phyloP scores from a whole-genome alignment of 2,329 filamentous ascomycete genomes.

The Fusarium cyanostomum region DNA sequence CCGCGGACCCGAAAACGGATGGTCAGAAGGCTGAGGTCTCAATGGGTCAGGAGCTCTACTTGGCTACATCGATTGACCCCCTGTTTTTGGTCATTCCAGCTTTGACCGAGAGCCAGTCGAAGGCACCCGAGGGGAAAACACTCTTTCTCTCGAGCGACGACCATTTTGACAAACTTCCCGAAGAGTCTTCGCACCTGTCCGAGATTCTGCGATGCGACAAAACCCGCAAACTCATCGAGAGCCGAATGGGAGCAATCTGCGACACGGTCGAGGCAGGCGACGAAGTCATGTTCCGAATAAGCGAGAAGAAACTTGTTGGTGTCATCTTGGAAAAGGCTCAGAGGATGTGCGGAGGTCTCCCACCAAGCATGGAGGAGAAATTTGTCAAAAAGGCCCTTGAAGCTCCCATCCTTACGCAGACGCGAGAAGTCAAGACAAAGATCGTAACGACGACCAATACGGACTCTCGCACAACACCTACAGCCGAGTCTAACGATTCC shows the following conservation, averaged over 20 bases:
- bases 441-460: conserved; percentile 11
- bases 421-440: conserved; percentile 59
- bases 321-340: conserved; percentile 77
- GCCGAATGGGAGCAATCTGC: conserved; percentile 75
- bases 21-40: conserved; percentile 54
- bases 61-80: conserved; percentile 86
- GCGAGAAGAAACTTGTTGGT: conserved; percentile 72
- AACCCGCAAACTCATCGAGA: conserved; percentile 64
- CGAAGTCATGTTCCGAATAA: conserved; percentile 86
- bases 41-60: conserved; percentile 76
- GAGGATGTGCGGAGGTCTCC: conserved; percentile 74
- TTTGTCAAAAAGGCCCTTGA: conserved; percentile 82
- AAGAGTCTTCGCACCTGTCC: conserved; percentile 65
- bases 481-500: conserved; percentile 50
- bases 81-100: conserved; percentile 84
- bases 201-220: conserved; percentile 62
- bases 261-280: conserved; percentile 85
- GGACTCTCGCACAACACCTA: conserved; percentile 33
- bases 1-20: conserved; percentile 9
- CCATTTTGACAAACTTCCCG: conserved; percentile 71
- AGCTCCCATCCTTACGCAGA: conserved; percentile 76
- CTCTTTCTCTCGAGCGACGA: conserved; percentile 77
- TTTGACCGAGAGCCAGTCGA: conserved; percentile 60
- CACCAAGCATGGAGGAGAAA: conserved; percentile 83
- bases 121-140: conserved; percentile 62